Percentiles rank a stretch among this genome's conserved stretches.
Evolutionary conservation across 208 protist species (phyloP).

Genomic region (Trypanosoma congolense): DNA sequence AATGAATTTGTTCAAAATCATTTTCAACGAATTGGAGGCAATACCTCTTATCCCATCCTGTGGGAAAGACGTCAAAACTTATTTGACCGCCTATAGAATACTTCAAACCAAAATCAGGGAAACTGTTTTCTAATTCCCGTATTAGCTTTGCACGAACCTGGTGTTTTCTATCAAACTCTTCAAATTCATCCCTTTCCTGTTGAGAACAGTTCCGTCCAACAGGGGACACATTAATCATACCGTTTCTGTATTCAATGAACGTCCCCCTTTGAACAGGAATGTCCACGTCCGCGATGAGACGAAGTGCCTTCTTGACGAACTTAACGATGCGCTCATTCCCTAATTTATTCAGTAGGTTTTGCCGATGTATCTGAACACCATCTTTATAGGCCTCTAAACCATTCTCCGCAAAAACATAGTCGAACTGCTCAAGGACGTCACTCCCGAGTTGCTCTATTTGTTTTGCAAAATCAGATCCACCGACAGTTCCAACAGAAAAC

Average conservation of each 20-base stretch:
- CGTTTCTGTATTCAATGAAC: conserved; percentile 99
- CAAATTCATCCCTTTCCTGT: conserved; percentile 97
- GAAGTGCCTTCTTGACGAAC: conserved; percentile 95
- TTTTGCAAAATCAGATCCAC: conserved; percentile 98
- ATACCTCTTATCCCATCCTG: conserved; percentile 99
- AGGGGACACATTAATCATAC: conserved; percentile 99
- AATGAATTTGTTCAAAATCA: conserved; percentile 97
- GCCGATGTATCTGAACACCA: conserved; percentile 82
- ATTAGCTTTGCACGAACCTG: conserved; percentile 95
- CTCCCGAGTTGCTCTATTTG: conserved; percentile 96
- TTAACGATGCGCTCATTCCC: conserved; percentile 93
- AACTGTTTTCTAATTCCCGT: conserved; percentile 65
- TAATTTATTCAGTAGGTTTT: conserved; percentile 88
- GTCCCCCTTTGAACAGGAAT: conserved; percentile 99
- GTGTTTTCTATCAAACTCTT: conserved; percentile 95
- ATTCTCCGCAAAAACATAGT: conserved; percentile 99
- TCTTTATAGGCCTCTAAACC: conserved; percentile 93
- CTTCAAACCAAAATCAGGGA: conserved; percentile 88
- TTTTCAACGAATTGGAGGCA: conserved; percentile 95
- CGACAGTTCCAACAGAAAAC: conserved; percentile 95
- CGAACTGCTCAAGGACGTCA: conserved; percentile 87
- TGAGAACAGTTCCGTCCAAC: conserved; percentile 99
- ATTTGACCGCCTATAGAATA: conserved; percentile 99
- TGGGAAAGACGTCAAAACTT: conserved; percentile 99
- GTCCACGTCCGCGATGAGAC: conserved; percentile 94